These are phyloP conservation scores for Phytophthora nicotianae DNA, from an alignment of 352 stramenopile species.

Conservation along the genomic window DNA sequence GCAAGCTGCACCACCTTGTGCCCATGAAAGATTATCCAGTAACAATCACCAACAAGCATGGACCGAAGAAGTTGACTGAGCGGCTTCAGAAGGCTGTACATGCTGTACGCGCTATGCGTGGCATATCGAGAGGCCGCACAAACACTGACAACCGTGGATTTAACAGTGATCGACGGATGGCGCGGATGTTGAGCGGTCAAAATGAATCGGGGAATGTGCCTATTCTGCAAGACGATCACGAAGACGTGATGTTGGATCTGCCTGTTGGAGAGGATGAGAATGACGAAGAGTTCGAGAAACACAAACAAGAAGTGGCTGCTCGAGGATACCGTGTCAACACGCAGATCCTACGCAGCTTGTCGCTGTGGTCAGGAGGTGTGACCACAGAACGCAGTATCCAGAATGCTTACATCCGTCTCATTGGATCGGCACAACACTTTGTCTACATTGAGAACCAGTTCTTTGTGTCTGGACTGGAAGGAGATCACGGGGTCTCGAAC, in stretches of 20 bases:
- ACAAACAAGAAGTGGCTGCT: constrained; percentile 33
- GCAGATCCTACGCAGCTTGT: constrained; percentile 84
- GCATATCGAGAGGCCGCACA: constrained; percentile 25
- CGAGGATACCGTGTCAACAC: constrained; percentile 56
- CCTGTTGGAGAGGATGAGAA: constrained; percentile 33
- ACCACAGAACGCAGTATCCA: constrained; percentile 90
- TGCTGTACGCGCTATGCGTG: constrained; percentile 57
- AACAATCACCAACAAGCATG: constrained; percentile 40
- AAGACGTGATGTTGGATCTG: constrained; percentile 24
- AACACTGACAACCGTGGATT: constrained; percentile 49
- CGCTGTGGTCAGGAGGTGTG: constrained; percentile 78
- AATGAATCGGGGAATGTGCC: constrained; percentile 29
- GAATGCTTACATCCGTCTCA: constrained; percentile 90
- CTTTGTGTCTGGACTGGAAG: constrained; percentile 87
- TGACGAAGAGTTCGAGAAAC: constrained; percentile 39
- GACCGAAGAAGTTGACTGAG: constrained; percentile 48
- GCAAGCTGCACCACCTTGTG: constrained; percentile 74
- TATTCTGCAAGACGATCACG: constrained; percentile 28
- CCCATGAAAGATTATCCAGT: constrained; percentile 73
- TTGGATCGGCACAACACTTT: constrained; percentile 85
- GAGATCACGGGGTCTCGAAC: constrained; percentile 80
- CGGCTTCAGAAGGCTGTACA: constrained; percentile 72
- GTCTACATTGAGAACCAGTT: constrained; percentile 95
- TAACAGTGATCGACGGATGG: constrained; percentile 48
- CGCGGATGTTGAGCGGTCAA: constrained; percentile 34